Conservation (phyloP, 78 protist species). For the Dictyostelium intermedium region DNA sequence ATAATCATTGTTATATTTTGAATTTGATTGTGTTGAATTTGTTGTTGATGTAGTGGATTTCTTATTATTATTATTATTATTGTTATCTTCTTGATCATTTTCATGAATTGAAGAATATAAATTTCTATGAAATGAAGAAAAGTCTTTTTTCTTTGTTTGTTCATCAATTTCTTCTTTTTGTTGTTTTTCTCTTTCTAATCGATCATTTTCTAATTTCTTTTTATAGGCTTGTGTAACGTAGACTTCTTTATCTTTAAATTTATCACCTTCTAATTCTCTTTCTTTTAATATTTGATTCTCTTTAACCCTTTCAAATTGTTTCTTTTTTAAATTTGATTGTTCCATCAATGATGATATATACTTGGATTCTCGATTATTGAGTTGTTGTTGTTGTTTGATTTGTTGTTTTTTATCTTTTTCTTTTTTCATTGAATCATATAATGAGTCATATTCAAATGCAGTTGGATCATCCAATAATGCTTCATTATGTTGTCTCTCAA, state of each 20-base stretch:
- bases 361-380: constrained; percentile 13
- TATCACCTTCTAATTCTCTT: constrained; percentile 66
- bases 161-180: not conserved
- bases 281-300: constrained; percentile 49
- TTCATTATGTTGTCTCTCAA: constrained; percentile 7
- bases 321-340: constrained; percentile 34
- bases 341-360: constrained; percentile 29
- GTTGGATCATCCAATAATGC: constrained; percentile 69
- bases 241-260: constrained; percentile 65
- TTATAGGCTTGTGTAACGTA: constrained; percentile 40
- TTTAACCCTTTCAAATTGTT: constrained; percentile 19
- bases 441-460: constrained; percentile 69
- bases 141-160: constrained; percentile 17
- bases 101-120: not conserved
- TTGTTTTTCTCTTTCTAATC: constrained; percentile 20
- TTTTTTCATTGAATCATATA: constrained; percentile 66
- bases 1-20: not conserved
- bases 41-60: not conserved
- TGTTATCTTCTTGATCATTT: not conserved
- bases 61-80: not conserved
- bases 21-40: not conserved
- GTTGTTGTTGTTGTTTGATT: not conserved
- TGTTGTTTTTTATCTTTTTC: constrained; percentile 6
- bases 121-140: constrained; percentile 39
- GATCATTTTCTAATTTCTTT: constrained; percentile 39